Evolutionary conservation across 306 rosid species (phyloP).

Genomic region (Rosa multiflora): DNA sequence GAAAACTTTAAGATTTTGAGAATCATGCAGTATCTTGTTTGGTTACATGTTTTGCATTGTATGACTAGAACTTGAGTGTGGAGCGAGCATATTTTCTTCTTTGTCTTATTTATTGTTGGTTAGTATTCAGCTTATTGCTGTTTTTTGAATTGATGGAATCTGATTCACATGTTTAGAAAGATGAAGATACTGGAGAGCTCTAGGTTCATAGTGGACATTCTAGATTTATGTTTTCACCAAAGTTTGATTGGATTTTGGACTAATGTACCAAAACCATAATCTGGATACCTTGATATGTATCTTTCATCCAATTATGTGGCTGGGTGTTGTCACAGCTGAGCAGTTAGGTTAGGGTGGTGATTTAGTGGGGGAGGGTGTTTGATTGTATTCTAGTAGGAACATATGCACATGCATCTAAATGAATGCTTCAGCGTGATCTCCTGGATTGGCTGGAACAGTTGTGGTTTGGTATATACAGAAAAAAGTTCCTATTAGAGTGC

Average conservation of each 20-base stretch:
- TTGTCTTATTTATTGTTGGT: neutral
- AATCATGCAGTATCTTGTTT: neutral
- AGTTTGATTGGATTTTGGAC: neutral
- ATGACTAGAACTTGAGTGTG: neutral
- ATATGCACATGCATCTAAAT: neutral
- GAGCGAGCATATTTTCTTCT: neutral
- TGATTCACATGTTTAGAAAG: neutral
- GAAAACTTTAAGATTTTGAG: neutral
- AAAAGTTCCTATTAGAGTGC: neutral
- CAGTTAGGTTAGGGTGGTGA: neutral
- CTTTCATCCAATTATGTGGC: neutral
- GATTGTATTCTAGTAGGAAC: neutral
- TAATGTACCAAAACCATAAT: neutral
- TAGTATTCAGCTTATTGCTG: neutral
- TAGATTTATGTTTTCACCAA: neutral
- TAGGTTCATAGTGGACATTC: neutral
- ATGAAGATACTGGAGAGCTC: neutral
- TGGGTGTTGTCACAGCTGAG: neutral
- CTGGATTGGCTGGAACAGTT: neutral
- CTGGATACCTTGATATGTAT: neutral
- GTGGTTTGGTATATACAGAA: neutral
- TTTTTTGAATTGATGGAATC: neutral
- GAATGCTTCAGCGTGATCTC: neutral
- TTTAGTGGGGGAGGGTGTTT: neutral
- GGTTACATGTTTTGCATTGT: neutral